Conservation (phyloP, 192 early-diverging fungal genomes). For the Umbelopsis vinacea region DNA sequence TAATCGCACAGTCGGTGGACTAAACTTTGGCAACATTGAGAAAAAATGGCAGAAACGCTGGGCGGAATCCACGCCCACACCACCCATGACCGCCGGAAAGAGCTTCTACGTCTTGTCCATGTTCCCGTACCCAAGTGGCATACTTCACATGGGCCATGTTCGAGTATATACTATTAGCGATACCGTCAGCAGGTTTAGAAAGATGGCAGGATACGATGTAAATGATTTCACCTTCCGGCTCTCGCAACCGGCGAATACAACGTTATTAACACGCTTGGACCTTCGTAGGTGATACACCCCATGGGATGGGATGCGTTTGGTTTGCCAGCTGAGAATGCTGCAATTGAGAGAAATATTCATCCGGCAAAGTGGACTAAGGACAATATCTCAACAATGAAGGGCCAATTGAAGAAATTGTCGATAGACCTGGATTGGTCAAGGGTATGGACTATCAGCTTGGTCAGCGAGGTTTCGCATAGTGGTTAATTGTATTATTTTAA, state of each 20-base stretch:
- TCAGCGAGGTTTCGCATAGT: neutral
- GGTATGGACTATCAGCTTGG: constrained; percentile 40
- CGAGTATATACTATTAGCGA: constrained; percentile 97
- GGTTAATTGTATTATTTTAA: too few relatives aligned
- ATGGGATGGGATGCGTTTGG: constrained; percentile 99
- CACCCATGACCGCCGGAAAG: constrained; percentile 31
- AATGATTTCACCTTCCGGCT: neutral
- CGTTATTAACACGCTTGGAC: neutral
- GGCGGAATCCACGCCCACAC: constrained; percentile 35
- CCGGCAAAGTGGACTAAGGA: constrained; percentile 81
- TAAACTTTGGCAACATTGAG: constrained; percentile 59
- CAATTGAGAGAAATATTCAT: constrained; percentile 78
- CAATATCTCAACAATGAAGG: constrained; percentile 87
- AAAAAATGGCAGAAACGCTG: constrained; percentile 65
- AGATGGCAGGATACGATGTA: constrained; percentile 76
- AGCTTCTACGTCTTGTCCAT: constrained; percentile 88
- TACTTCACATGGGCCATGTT: constrained; percentile 95
- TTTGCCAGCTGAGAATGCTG: constrained; percentile 97
- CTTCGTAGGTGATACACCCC: constrained; percentile 74
- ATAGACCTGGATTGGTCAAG: constrained; percentile 91
- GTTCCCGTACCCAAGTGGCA: constrained; percentile 96
- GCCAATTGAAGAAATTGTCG: constrained; percentile 73
- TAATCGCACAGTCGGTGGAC: constrained; percentile 25
- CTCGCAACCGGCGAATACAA: neutral
- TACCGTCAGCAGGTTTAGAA: constrained; percentile 75